Evolutionary conservation across 1,284 basidiomycete species (phyloP).

Genomic region (Microbotryum saponariae): DNA sequence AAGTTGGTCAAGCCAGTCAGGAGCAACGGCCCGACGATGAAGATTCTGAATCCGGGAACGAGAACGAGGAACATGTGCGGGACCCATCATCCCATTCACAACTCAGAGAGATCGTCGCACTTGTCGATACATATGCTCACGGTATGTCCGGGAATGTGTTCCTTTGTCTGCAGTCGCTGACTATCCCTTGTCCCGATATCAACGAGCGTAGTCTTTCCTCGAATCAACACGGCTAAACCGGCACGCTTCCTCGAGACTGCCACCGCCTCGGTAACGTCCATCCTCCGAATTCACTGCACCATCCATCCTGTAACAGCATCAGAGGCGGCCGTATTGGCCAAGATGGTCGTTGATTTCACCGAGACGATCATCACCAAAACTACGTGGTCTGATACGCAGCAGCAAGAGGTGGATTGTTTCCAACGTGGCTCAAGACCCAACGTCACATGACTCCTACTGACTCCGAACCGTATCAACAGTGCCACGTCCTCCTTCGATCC

Average conservation of each 20-base stretch:
- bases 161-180: too few species aligned
- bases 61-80: not conserved
- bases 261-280: not conserved
- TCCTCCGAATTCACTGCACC: not conserved
- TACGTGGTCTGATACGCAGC: not conserved
- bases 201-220: conserved; percentile 2
- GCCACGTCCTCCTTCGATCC: not conserved
- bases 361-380: not conserved
- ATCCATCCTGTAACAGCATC: not conserved
- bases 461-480: not conserved
- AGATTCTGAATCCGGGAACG: not conserved
- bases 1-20: not conserved
- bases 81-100: not conserved
- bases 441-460: not conserved
- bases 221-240: conserved; percentile 3
- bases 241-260: conserved; percentile 6
- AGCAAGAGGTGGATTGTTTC: not conserved
- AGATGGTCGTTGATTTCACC: not conserved
- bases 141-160: not conserved
- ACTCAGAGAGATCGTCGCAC: not conserved
- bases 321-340: not conserved
- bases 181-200: too few species aligned
- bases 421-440: too few species aligned
- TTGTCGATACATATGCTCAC: not conserved
- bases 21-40: not conserved